Base-by-base conservation (phyloP, 1,284 basidiomycete genomes). In the Microbotryum intermedium region DNA sequence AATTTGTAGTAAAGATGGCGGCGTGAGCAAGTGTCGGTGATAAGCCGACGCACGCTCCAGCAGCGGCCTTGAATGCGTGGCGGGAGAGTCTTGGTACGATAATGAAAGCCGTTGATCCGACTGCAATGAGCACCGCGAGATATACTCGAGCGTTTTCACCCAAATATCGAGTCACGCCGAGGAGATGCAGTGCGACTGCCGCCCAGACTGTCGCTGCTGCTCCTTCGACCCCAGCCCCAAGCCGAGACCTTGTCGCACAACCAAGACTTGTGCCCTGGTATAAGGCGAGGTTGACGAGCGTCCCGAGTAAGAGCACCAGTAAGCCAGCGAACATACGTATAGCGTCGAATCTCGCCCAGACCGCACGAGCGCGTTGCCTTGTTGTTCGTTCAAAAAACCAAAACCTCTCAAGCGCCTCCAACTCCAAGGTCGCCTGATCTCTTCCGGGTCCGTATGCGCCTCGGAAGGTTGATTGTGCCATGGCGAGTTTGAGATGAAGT, bases 311-410 rank as follows among this genome's bases (percentile, higher is more conserved):
- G 34, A 80, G 71, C 18, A 67, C 52, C 5, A 80, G 58, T 7
- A 39, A 16, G 34, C 82, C 94, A 23, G 86, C 76, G 4, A 75
- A 74, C 79, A 98, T 97, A 13, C 89, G 78, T 0, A 80, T 71
- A 4, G 86, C 77, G 65, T 92, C 89, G 77, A 98, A 98, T 71
- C 89, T 88, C 0, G 95, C 94, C 95, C 95, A 99, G 55, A 97
- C 83, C 25, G 81, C 76, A 8, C 91, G 84, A 68, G 64, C 64
- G 50, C 60, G 61, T 13, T 59, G 47, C 16, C 64, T 43, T 18
- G 64, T 56, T 29, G 55, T 58, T 16, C 64, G 50, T 42, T 54
- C 64, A 30, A 59, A 65, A 13, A 25, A 46, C 61, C 64, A 63
- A 26, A 68, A 68, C 54, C 65, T 65, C 25, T 57, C 55, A 10